Conservation (phyloP, 2,329 filamentous ascomycete species). For the Botryotinia globosa region DNA sequence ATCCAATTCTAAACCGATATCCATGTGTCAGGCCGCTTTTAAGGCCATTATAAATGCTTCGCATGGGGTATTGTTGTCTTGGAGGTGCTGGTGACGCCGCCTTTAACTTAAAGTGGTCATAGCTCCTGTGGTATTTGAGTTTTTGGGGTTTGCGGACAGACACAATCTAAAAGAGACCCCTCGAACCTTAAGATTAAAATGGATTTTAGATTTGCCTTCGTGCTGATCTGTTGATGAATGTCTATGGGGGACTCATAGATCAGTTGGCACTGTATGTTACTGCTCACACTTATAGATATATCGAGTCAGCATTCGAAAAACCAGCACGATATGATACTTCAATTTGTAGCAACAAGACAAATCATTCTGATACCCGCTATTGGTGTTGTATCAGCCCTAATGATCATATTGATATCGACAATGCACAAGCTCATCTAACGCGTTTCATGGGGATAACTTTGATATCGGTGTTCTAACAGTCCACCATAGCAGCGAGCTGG, state of each 20-base stretch:
- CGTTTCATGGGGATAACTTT: background rate
- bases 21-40: constrained; percentile 12
- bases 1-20: constrained; percentile 3
- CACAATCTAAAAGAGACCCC: background rate
- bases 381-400: background rate
- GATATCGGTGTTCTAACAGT: background rate
- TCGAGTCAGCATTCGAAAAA: background rate
- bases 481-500: background rate
- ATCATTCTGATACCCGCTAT: background rate
- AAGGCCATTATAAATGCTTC: constrained; percentile 5
- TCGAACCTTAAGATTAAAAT: background rate
- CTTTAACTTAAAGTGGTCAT: constrained; percentile 7
- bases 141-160: background rate
- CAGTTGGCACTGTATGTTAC: background rate
- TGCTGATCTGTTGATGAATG: background rate
- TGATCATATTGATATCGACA: background rate
- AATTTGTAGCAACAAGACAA: background rate
- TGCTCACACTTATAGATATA: background rate
- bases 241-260: background rate
- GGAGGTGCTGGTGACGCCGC: background rate
- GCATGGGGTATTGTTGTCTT: constrained; percentile 4
- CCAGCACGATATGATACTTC: background rate
- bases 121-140: background rate
- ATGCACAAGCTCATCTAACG: background rate
- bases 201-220: background rate